A percentile compares a stretch with the other conserved stretches of the same genome.
phyloP scores from a whole-genome alignment of 805 yeast genomes.

The Yueomyces sp. region DNA sequence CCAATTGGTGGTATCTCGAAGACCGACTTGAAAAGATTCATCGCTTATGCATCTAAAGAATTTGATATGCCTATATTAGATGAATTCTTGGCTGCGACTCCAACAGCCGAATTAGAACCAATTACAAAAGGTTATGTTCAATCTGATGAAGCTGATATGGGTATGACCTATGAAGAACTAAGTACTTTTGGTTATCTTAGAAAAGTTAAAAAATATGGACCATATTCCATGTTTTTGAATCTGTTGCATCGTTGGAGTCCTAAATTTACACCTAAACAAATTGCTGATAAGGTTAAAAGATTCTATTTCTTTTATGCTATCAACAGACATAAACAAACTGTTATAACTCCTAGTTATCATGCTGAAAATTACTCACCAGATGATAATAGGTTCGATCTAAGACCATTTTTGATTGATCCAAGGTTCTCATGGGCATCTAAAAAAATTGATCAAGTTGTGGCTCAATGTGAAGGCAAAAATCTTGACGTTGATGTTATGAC shows the following conservation, averaged over 20 bases:
- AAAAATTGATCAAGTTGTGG: slow-evolving; percentile 73
- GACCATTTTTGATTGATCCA: slow-evolving; percentile 93
- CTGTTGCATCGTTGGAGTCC: slow-evolving; percentile 89
- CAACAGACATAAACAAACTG: slow-evolving; percentile 94
- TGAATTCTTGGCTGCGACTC: slow-evolving; percentile 79
- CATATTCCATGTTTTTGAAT: slow-evolving; percentile 86
- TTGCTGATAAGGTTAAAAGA: slow-evolving; percentile 83
- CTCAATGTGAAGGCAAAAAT: slow-evolving; percentile 32
- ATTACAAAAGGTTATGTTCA: slow-evolving; percentile 86
- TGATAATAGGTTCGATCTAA: slow-evolving; percentile 87
- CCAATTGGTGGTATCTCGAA: slow-evolving; percentile 99
- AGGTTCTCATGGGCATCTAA: slow-evolving; percentile 79
- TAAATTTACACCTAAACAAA: slow-evolving; percentile 63
- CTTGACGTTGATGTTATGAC: slow-evolving; percentile 18
- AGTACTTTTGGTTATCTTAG: slow-evolving; percentile 83
- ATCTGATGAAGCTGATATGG: slow-evolving; percentile 96
- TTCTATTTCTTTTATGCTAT: slow-evolving; percentile 91
- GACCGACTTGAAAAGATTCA: slow-evolving; percentile 78
- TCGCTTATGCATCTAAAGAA: slow-evolving; percentile 56
- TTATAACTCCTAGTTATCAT: slow-evolving; percentile 93
- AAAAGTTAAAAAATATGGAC: slow-evolving; percentile 91
- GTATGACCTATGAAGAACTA: slow-evolving; percentile 90
- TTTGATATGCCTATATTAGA: slow-evolving; percentile 67
- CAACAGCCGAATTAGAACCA: slow-evolving; percentile 97
- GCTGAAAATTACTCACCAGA: slow-evolving; percentile 98